Base-by-base conservation (phyloP, 31 red algal genomes). In the Asparagopsis taxiformis region DNA sequence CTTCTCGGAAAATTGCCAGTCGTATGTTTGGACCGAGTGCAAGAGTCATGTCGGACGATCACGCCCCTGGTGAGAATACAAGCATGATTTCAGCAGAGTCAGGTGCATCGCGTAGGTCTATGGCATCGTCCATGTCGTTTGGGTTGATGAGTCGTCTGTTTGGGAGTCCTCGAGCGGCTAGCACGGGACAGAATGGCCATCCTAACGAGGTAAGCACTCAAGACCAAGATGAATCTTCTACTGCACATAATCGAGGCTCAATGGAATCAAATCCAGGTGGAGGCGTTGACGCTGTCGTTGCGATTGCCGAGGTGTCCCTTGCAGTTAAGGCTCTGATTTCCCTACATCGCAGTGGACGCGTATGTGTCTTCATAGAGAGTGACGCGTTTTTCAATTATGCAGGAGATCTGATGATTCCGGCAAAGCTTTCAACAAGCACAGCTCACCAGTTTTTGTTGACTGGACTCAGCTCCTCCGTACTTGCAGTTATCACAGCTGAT, bases 401-500 rank as follows among this genome's bases (percentile, higher is more conserved):
- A 20, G 65, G 56, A 0, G 65, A 83, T 62, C 19, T 72, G 37
- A 52, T 51, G 65, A 22, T 87, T 43, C 83, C 83, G 2, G 39
- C 67, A 3, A 78, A 77, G 39, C 51, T 87, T 61, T 68, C 72
- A 3, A 77, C 9, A 3, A 25, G 46, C 1, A 36, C 50, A 23
- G 73, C 64, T 15, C 38, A 52, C 15, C 83, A 87, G 7, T 87
- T 87, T 78, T 53, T 87, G 10, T 11, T 87, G 5, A 63, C 83
- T 16, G 83, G 83, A 17, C 65, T 62, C 1, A 35, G 41, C 3
- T 71, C 58, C 25, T 77, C 57, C 61, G 62, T 69, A 10, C 24
- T 87, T 51, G 83, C 83, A 28, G 65, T 78, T 63, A 23, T 87
- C 30, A 64, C 75, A 54, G 71, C 63, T 1, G 83, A 87, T 72